These are phyloP conservation scores for Zasmidium angulare DNA, from an alignment of 2,329 filamentous ascomycete species.

Conservation along the genomic window DNA sequence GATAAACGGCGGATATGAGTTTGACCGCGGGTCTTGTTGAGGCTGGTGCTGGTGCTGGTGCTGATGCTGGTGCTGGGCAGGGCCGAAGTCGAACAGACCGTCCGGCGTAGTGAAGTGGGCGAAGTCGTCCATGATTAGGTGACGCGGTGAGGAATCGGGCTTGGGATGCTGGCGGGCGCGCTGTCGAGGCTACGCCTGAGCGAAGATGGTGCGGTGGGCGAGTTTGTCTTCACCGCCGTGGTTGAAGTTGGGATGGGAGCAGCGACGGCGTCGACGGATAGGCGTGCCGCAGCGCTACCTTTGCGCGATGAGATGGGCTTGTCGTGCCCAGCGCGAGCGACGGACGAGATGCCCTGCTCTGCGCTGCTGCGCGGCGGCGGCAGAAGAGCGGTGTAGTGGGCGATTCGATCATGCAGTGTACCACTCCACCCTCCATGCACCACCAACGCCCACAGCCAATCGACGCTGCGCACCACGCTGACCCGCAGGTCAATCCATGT, in stretches of 20 bases:
- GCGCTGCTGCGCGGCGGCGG: not conserved
- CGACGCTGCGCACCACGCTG: not conserved
- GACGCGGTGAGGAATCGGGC: conserved; percentile 56
- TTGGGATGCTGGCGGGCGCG: conserved; percentile 54
- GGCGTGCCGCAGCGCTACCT: not conserved
- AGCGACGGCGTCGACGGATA: conserved; percentile 6
- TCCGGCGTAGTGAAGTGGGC: conserved; percentile 39
- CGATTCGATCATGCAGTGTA: conserved; percentile 3
- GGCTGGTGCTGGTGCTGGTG: conserved; percentile 20
- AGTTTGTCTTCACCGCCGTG: conserved; percentile 2
- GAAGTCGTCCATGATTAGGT: conserved; percentile 43
- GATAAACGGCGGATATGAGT: conserved; percentile 29
- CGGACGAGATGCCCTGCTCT: not conserved
- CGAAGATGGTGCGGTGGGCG: not conserved
- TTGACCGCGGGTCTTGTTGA: conserved; percentile 35
- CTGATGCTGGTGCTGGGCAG: conserved; percentile 5
- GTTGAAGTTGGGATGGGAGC: not conserved
- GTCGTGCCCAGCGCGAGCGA: no score
- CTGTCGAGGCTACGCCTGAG: not conserved
- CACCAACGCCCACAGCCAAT: not conserved
- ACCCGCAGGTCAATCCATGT: not conserved
- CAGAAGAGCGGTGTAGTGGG: conserved; percentile 8
- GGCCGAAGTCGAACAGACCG: conserved; percentile 42
- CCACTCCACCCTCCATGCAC: conserved; percentile 1
- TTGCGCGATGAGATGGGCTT: no score